phyloP scores from a whole-genome alignment of 2,329 filamentous ascomycete species.

The Parasarocladium wereldwijsianum region DNA sequence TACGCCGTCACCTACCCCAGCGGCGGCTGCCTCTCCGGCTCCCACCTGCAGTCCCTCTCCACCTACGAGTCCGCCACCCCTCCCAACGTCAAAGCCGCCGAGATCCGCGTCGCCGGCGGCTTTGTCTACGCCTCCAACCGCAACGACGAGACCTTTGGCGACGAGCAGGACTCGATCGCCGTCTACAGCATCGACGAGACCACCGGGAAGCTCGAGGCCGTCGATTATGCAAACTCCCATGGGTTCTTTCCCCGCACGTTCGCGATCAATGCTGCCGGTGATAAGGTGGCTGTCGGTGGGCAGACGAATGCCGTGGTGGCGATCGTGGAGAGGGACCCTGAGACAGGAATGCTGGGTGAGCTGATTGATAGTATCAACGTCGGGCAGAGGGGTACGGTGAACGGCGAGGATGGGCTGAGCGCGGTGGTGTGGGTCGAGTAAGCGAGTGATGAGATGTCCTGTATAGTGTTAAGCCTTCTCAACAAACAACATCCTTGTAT shows the following conservation, averaged over 20 bases:
- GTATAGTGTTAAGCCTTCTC: no score
- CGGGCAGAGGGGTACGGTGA: slow-evolving; percentile 21
- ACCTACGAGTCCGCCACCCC: slow-evolving; percentile 29
- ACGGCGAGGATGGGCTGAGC: slow-evolving; percentile 32
- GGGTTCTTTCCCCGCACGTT: slow-evolving; percentile 49
- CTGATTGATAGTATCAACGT: slow-evolving; percentile 25
- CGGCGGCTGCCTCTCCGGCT: slow-evolving; percentile 29
- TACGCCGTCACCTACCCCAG: slow-evolving; percentile 32
- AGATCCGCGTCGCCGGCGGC: slow-evolving; percentile 36
- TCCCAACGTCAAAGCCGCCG: slow-evolving; percentile 34
- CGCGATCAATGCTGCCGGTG: slow-evolving; percentile 41
- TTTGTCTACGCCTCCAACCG: slow-evolving; percentile 49
- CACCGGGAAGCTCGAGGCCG: slow-evolving; percentile 34
- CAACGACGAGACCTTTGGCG: slow-evolving; percentile 41
- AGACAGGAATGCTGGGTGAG: slow-evolving; percentile 38
- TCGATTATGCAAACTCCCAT: slow-evolving; percentile 39
- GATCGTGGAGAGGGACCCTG: slow-evolving; percentile 37
- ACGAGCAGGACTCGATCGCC: slow-evolving; percentile 38
- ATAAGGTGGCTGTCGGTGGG: slow-evolving; percentile 46
- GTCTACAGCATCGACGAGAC: slow-evolving; percentile 30
- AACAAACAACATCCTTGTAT: no score
- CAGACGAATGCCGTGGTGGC: slow-evolving; percentile 45
- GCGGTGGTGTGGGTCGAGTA: slow-evolving; percentile 33
- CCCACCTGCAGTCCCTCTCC: slow-evolving; percentile 26
- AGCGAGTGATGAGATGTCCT: background rate